phyloP scores from a whole-genome alignment of 73 alveolate species.

The Tetrahymena borealis region DNA sequence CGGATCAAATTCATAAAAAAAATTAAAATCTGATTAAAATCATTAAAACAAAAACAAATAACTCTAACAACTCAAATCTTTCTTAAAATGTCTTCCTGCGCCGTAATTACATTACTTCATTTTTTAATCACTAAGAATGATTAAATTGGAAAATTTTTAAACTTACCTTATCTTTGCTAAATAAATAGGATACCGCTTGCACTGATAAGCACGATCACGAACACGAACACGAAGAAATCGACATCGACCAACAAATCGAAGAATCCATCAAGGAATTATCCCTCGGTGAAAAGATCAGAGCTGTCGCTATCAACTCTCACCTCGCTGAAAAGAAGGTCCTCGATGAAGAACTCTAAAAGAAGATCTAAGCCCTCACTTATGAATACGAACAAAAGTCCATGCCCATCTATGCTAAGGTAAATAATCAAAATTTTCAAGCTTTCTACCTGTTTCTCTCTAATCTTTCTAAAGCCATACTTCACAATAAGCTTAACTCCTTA shows the following conservation, averaged over 20 bases:
- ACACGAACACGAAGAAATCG: background rate
- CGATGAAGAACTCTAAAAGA: slow-evolving; percentile 23
- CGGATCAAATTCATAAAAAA: background rate
- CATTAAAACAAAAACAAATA: background rate
- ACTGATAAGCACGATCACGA: background rate
- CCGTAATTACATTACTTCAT: background rate
- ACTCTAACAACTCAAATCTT: background rate
- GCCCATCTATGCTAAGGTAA: slow-evolving; percentile 27
- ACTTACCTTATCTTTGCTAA: background rate
- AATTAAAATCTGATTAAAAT: background rate
- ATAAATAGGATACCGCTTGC: background rate
- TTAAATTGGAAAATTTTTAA: background rate
- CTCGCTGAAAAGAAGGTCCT: slow-evolving; percentile 10
- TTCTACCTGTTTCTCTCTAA: background rate
- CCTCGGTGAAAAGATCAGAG: slow-evolving; percentile 23
- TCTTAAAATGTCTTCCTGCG: background rate
- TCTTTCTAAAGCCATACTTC: background rate
- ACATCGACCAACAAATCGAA: background rate
- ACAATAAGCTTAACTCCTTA: background rate
- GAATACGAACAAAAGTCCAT: slow-evolving; percentile 21
- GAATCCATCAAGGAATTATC: slow-evolving; percentile 28
- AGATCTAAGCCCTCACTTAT: slow-evolving; percentile 5
- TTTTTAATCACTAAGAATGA: background rate
- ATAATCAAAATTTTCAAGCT: background rate
- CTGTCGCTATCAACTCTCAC: slow-evolving; percentile 30